Percentiles rank a stretch among this genome's conserved stretches.
phyloP scores from a whole-genome alignment of 129 eudicot species.

The Logfia minima region DNA sequence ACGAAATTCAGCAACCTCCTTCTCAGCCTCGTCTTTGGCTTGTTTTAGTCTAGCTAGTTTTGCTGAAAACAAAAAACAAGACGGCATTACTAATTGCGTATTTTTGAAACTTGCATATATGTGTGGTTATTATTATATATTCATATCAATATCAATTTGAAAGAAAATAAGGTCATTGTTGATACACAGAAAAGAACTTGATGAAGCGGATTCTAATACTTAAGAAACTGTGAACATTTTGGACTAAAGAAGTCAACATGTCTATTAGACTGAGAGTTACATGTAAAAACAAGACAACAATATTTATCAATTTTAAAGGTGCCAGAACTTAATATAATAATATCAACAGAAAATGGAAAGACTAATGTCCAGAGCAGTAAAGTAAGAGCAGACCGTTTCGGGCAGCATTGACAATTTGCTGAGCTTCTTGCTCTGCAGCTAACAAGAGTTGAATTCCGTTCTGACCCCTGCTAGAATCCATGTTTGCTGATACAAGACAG shows the following conservation, averaged over 20 bases:
- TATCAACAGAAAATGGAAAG: neutral
- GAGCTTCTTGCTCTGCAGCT: constrained; percentile 97
- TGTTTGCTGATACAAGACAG: constrained; percentile 27
- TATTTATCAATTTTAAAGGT: neutral
- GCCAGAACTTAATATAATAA: neutral
- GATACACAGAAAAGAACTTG: constrained; percentile 2
- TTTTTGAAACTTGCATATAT: neutral
- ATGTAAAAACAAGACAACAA: neutral
- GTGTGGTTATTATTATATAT: neutral
- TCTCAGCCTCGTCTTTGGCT: constrained; percentile 90
- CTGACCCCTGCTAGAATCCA: constrained; percentile 78
- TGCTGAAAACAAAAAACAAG: constrained; percentile 39
- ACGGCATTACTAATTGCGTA: constrained; percentile 4
- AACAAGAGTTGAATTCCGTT: constrained; percentile 82
- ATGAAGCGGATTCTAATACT: constrained; percentile 11
- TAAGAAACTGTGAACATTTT: no score
- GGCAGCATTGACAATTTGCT: constrained; percentile 81
- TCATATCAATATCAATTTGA: neutral
- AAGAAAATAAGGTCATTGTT: neutral
- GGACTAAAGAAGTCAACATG: neutral
- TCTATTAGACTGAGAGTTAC: neutral
- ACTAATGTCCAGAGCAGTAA: neutral
- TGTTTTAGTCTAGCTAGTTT: constrained; percentile 80
- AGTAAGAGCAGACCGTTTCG: constrained; percentile 46
- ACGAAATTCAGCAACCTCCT: constrained; percentile 87